Base-by-base conservation (phyloP, 768 basidiomycete species). In the Suillus sp. region DNA sequence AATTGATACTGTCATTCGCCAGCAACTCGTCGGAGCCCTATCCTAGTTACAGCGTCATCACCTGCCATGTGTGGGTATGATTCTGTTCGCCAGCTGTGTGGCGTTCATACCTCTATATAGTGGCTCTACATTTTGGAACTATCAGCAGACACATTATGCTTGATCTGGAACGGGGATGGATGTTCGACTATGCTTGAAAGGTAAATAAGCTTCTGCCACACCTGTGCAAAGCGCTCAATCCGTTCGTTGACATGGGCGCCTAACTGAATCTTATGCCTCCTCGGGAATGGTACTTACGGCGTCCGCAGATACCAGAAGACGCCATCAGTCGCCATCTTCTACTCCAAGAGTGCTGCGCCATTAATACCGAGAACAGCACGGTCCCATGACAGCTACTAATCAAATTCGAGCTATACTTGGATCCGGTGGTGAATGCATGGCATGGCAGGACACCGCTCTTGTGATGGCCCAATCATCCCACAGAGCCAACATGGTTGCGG, bases 251-350 rank as follows among this genome's bases (percentile, higher is more conserved):
- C 13, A 20, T 11, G 25, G 9, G 16, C 50, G 50, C 27, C 27
- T 51, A 30, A 27, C 27, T 51, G 18, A 50, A 18, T 18, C 27
- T 4, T 50, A 50, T 50, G 4, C 50, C 50, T 51, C 50, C 50
- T 30, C 50, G 50, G 38, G 56, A 20, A 57, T 27, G 25, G 56
- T 57, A 38, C 56, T 57, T 53, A 34, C 51, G 51, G 51, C 51
- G 20, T 34, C 32, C 51, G 30, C 20, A 53, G 47, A 25, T 16
- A 20, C 10, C 27, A 51, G 18, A 51, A 30, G 18, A 4, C 27
- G 50, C 27, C 50, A 51, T 32, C 30, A 20, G 51, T 32, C 51
- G 30, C 32, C 51, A 34, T 13, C 51, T 53, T n/a, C 34, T n/a
- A 32, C 30, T 32, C 5, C 18, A 32, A 51, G 30, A 32, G 50